Percentiles rank a stretch among this genome's conserved stretches.
Conservation (phyloP, 768 basidiomycete species). For the Termitomyces sp. region DNA sequence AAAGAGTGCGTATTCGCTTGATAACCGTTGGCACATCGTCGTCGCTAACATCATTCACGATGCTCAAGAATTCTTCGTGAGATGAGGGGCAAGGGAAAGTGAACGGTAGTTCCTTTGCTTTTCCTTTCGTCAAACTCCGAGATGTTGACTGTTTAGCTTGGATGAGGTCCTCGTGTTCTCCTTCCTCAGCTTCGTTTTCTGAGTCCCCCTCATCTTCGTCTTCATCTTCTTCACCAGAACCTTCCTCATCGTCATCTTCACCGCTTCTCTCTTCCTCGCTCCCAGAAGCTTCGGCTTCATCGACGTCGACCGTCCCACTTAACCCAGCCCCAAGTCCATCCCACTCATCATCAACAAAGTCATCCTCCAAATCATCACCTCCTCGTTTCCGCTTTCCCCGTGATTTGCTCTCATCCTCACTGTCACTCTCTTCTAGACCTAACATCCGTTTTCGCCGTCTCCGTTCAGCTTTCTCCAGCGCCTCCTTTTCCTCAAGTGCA, state of each 20-base stretch:
- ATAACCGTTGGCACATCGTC: constrained; percentile 75
- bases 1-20: constrained; percentile 84
- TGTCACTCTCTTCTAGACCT: constrained; percentile 69
- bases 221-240: constrained; percentile 24
- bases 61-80: constrained; percentile 88
- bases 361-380: constrained; percentile 91
- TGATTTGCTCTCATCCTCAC: constrained; percentile 50
- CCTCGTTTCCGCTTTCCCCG: constrained; percentile 54
- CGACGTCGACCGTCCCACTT: constrained; percentile 27
- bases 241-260: constrained; percentile 21
- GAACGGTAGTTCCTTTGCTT: constrained; percentile 72
- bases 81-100: constrained; percentile 86
- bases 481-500: constrained; percentile 83
- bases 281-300: constrained; percentile 32
- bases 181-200: constrained; percentile 31
- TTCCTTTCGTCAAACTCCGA: constrained; percentile 24
- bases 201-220: constrained; percentile 34
- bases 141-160: constrained; percentile 17
- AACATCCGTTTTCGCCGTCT: constrained; percentile 79
- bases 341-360: constrained; percentile 53
- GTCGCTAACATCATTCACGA: constrained; percentile 68
- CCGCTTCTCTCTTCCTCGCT: constrained; percentile 40
- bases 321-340: constrained; percentile 39
- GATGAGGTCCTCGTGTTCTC: constrained; percentile 42
- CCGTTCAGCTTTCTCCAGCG: constrained; percentile 82